Conservation (phyloP, 495 filamentous ascomycete species). For the Trichoderma reesei region DNA sequence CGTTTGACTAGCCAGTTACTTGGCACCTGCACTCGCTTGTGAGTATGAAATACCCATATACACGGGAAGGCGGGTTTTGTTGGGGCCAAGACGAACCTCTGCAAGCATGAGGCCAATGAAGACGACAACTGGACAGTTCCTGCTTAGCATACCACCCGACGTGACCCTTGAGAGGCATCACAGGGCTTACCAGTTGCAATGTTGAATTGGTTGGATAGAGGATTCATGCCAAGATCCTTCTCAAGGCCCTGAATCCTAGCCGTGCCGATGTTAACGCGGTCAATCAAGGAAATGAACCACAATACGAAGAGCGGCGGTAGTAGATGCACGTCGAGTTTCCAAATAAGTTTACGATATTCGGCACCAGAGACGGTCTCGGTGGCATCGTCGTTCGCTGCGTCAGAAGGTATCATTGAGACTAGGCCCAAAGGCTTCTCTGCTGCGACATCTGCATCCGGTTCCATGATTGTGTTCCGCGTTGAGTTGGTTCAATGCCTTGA, state of each 20-base stretch:
- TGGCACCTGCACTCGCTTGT: background rate
- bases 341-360: slow-evolving; percentile 13
- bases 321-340: slow-evolving; percentile 18
- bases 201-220: slow-evolving; percentile 41
- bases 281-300: slow-evolving; percentile 18
- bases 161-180: slow-evolving; percentile 19
- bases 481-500: background rate
- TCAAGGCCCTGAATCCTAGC: slow-evolving; percentile 44
- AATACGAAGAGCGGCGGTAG: slow-evolving; percentile 16
- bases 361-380: background rate
- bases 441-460: background rate
- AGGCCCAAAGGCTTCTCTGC: background rate
- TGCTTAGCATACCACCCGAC: too few species aligned
- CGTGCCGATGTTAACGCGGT: slow-evolving; percentile 46
- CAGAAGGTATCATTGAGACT: background rate
- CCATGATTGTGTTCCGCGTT: background rate
- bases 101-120: slow-evolving; percentile 25
- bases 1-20: background rate
- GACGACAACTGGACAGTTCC: slow-evolving; percentile 28
- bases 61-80: background rate
- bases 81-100: slow-evolving; percentile 1
- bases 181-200: slow-evolving; percentile 45
- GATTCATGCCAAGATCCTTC: slow-evolving; percentile 41
- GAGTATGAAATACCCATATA: background rate
- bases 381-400: background rate